A percentile compares a stretch with the other conserved stretches of the same genome.
phyloP scores from a whole-genome alignment of 768 basidiomycete species.

The Mycena belliarum region DNA sequence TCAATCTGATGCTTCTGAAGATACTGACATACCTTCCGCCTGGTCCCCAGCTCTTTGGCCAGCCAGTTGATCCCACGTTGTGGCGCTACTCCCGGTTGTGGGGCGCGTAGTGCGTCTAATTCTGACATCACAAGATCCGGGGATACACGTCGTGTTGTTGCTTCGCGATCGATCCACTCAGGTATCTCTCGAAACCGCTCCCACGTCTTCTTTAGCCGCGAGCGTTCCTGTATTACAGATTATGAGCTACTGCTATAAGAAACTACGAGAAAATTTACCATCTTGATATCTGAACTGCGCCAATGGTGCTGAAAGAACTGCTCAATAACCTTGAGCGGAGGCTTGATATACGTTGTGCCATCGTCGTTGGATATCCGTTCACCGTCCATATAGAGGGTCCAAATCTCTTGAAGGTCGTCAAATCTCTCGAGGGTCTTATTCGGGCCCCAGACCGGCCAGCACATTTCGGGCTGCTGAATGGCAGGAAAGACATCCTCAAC shows the following conservation, averaged over 20 bases:
- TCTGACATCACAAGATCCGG: neutral
- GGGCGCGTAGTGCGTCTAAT: neutral
- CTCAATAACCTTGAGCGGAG: slow-evolving; percentile 27
- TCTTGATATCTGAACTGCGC: neutral
- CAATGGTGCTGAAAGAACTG: slow-evolving; percentile 13
- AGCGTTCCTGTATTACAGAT: neutral
- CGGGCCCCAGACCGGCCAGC: slow-evolving; percentile 30
- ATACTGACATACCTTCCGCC: no score
- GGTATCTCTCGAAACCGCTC: neutral
- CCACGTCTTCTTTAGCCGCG: neutral
- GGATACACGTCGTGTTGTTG: neutral
- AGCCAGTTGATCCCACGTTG: no score
- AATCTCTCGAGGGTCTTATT: slow-evolving; percentile 15
- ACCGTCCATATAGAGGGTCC: slow-evolving; percentile 23
- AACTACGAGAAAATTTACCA: neutral
- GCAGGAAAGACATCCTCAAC: slow-evolving; percentile 25
- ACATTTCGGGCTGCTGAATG: slow-evolving; percentile 24
- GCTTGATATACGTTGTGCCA: slow-evolving; percentile 28
- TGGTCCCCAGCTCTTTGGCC: no score
- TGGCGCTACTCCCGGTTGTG: no score
- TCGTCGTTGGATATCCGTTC: slow-evolving; percentile 13
- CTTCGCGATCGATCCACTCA: neutral
- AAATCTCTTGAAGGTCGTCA: slow-evolving; percentile 16
- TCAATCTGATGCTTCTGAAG: no score
- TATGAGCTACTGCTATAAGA: neutral